Percentiles rank a stretch among this genome's conserved stretches.
Conservation (phyloP, 2,329 filamentous ascomycete genomes). For the Eutypella sp. region DNA sequence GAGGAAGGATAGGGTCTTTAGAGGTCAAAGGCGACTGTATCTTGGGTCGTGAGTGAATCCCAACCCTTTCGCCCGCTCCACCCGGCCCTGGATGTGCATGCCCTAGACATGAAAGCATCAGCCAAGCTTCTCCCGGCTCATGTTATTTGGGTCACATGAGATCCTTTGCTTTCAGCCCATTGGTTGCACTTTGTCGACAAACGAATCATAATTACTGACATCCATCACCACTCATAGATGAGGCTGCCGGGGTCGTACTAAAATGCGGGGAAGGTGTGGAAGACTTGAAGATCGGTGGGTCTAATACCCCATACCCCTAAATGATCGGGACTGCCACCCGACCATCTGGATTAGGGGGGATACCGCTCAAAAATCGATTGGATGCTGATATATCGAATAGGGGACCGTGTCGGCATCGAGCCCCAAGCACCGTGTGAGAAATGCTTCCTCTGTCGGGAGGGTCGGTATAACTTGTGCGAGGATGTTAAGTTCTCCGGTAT, state of each 20-base stretch:
- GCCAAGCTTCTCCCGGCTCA: neutral
- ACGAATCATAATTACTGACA: neutral
- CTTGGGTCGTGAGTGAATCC: constrained; percentile 40
- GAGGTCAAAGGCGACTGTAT: constrained; percentile 60
- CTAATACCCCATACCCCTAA: too few species aligned
- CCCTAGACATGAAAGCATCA: too few species aligned
- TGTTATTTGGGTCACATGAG: neutral
- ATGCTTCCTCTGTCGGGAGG: constrained; percentile 55
- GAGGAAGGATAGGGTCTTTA: constrained; percentile 57
- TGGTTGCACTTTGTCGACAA: neutral
- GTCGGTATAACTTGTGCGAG: constrained; percentile 60
- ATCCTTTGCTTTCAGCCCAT: neutral
- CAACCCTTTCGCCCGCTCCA: too few species aligned
- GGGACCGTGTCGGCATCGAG: constrained; percentile 63
- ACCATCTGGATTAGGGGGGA: too few species aligned
- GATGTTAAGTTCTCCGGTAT: constrained; percentile 58
- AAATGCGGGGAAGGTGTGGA: constrained; percentile 51
- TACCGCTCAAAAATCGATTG: too few species aligned
- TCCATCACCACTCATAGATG: constrained; percentile 32
- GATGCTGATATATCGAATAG: constrained; percentile 22
- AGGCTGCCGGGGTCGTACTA: constrained; percentile 57
- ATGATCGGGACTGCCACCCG: too few species aligned
- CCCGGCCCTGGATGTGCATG: too few species aligned
- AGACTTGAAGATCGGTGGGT: constrained; percentile 40
- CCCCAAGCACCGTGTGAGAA: constrained; percentile 58